Base-by-base conservation (phyloP, 495 filamentous ascomycete genomes). In the Penicillium cinerascens region DNA sequence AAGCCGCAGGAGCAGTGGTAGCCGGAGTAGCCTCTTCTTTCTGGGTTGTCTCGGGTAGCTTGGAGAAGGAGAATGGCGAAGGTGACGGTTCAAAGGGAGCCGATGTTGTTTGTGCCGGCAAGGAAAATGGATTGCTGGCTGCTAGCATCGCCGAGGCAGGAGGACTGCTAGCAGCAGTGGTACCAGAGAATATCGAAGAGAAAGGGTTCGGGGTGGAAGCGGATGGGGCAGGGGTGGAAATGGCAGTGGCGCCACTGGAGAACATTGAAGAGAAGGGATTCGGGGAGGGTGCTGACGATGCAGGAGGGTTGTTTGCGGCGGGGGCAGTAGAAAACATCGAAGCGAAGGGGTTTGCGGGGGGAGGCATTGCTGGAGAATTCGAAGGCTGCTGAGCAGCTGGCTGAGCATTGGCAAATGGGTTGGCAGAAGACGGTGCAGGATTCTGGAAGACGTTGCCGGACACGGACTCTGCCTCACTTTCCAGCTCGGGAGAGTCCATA, bases 271-370 rank as follows among this genome's bases (percentile, higher is more conserved):
- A 39, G 37, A 39, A 39, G 37, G 65, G 62, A 29, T 59, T 65
- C 6, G 52, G 25, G 25, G 33, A 23, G 47, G 27, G 48, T 38
- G 20, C 37, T 33, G 48, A 37, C 1, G 42, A 37, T 13, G 51
- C 22, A 11, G 44, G 11, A 23, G 51, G 29, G n/a, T 42, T 21
- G 17, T 33, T 29, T 10, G 40, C 41, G 9, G 44, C 26, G 16
- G 25, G 54, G 40, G 20, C 46, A 4, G 47, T 15, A 20, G 56
- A 20, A 23, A 64, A 65, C n/a, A 64, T 33, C 18, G 63, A 38
- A 37, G 39, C 33, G 21, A 56, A 61, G 6, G 48, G 50, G 23
- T 58, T 58, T 20, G 48, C 27, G 23, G 52, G 36, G 6, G 33
- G 17, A 6, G 25, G 7, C 22, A 51, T 20, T 41, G 51, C 51